phyloP scores from a whole-genome alignment of 257 asterid genomes.

The Forsythia suspensa region DNA sequence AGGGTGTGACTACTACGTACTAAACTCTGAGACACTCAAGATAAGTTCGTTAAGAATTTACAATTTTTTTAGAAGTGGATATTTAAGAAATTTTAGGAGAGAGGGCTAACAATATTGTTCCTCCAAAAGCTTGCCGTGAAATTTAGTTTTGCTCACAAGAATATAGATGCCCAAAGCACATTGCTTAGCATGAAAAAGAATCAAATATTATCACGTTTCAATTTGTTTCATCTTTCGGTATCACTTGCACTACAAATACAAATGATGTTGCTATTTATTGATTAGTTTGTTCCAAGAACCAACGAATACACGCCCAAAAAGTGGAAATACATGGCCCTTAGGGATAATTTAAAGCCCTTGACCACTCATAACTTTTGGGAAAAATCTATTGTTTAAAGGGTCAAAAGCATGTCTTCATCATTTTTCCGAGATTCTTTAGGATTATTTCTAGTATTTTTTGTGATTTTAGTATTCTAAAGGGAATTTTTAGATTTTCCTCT shows the following conservation, averaged over 20 bases:
- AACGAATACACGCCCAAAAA: not conserved
- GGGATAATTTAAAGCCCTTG: not conserved
- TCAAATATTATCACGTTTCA: not conserved
- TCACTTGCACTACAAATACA: not conserved
- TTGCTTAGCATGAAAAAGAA: not conserved
- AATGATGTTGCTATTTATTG: not conserved
- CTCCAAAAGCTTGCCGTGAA: not conserved
- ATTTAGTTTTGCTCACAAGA: not conserved
- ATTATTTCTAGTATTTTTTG: no score
- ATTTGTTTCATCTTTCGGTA: not conserved
- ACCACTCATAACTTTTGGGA: not conserved
- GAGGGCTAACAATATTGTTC: not conserved
- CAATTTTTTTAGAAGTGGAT: no score
- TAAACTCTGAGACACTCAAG: no score
- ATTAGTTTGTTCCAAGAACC: not conserved
- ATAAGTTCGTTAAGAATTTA: no score
- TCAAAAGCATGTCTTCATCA: not conserved
- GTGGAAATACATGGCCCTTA: not conserved
- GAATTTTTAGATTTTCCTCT: no score
- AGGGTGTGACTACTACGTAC: not conserved
- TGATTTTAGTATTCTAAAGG: no score
- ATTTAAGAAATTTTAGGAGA: no score
- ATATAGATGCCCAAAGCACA: not conserved
- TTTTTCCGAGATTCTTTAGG: not conserved
- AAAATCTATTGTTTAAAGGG: not conserved